Evolutionary conservation across 257 asterid species (phyloP).

Genomic region (Solanum infundibuliforme): DNA sequence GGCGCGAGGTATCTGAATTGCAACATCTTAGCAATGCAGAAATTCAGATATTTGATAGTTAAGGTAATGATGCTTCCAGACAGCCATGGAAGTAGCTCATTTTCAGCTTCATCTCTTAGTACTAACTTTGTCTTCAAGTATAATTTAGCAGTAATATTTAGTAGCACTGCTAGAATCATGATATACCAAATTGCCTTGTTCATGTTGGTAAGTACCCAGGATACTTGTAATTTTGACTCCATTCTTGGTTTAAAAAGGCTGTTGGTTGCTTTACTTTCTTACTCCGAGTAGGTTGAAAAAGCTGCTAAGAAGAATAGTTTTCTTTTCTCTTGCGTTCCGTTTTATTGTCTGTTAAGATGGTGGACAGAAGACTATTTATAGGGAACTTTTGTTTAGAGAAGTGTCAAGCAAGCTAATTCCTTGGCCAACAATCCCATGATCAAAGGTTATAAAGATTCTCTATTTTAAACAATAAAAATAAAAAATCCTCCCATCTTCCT

Average conservation of each 20-base stretch:
- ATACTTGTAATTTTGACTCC: neutral
- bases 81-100: neutral
- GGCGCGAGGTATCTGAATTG: slow-evolving; percentile 4
- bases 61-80: neutral
- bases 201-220: neutral
- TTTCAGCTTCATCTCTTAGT: neutral
- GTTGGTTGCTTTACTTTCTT: neutral
- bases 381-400: neutral
- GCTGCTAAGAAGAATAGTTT: neutral
- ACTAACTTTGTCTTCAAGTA: neutral
- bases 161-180: neutral
- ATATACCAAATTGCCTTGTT: neutral
- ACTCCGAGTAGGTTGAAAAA: neutral
- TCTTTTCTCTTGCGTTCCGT: neutral
- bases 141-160: neutral
- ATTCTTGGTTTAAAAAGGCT: neutral
- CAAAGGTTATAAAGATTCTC: neutral
- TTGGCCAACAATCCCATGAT: neutral
- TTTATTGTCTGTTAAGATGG: neutral
- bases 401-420: neutral
- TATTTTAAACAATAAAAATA: neutral
- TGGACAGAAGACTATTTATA: neutral
- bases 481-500: neutral
- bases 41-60: slow-evolving; percentile 7
- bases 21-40: slow-evolving; percentile 7